Conservation (phyloP, 2,329 filamentous ascomycete genomes). For the Nothophaeocryptopus gaeumannii region DNA sequence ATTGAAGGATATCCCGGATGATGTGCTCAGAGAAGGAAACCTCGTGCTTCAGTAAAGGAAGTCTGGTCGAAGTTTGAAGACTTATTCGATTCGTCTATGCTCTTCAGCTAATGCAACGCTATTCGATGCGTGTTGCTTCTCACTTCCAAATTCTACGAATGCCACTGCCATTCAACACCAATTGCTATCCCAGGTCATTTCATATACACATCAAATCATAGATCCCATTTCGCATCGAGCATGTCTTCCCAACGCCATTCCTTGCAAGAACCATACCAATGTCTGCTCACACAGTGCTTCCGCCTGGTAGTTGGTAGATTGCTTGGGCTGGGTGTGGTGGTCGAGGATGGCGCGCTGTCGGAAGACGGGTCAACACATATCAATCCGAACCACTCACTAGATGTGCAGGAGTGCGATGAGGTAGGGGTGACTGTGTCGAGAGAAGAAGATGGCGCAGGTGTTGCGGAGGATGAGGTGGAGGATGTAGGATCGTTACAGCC, state of each 20-base stretch:
- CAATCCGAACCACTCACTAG: conserved; percentile 30
- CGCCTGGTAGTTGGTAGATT: conserved; percentile 17
- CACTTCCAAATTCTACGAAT: too few relatives aligned
- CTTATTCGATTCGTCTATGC: too few relatives aligned
- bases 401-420: conserved; percentile 20
- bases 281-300: conserved; percentile 22
- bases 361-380: conserved; percentile 32
- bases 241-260: conserved; percentile 21
- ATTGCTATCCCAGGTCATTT: too few relatives aligned
- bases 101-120: too few relatives aligned
- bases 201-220: conserved; percentile 4
- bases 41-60: neutral
- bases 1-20: conserved; percentile 8
- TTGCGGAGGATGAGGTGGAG: conserved; percentile 33
- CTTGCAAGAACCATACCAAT: conserved; percentile 30
- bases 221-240: conserved; percentile 18
- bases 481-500: conserved; percentile 64
- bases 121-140: too few relatives aligned
- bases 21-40: conserved; percentile 1
- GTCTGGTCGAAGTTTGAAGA: too few relatives aligned
- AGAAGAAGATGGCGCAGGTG: conserved; percentile 17
- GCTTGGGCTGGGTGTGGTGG: conserved; percentile 16
- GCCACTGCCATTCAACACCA: too few relatives aligned
- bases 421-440: conserved; percentile 16
- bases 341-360: conserved; percentile 4